Percentiles rank a stretch among this genome's conserved stretches.
These are phyloP conservation scores for Chenopodium formosanum DNA, from an alignment of 148 eudicot species.

Conservation along the genomic window DNA sequence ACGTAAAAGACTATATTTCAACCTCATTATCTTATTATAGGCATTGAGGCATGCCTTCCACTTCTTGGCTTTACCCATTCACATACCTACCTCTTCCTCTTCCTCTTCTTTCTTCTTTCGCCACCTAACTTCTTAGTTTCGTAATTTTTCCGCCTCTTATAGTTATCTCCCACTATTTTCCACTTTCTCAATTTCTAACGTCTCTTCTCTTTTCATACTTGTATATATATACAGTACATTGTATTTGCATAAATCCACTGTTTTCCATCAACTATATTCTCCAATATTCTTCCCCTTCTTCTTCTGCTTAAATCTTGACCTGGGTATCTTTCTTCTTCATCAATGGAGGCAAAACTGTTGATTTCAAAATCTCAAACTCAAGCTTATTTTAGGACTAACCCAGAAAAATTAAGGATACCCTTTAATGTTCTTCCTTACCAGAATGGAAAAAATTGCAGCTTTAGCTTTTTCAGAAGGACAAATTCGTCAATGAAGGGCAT, in stretches of 20 bases:
- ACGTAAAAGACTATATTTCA: no score
- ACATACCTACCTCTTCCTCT: not conserved
- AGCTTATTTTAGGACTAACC: not conserved
- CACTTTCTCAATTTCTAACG: not conserved
- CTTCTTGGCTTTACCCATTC: not conserved
- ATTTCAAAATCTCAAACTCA: constrained; percentile 3
- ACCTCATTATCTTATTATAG: no score
- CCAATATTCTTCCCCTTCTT: not conserved
- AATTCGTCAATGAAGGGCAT: constrained; percentile 23
- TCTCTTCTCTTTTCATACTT: not conserved
- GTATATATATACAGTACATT: no score
- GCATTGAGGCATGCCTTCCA: not conserved
- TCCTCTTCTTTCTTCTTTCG: not conserved
- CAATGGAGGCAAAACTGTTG: constrained; percentile 34
- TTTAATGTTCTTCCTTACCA: constrained; percentile 9
- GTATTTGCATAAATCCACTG: not conserved
- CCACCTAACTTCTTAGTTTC: not conserved
- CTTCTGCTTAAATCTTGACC: not conserved
- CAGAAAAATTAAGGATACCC: constrained; percentile 21
- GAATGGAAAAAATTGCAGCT: constrained; percentile 11
- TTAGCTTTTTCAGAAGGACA: constrained; percentile 13
- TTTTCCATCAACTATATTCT: not conserved
- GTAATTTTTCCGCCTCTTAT: not conserved
- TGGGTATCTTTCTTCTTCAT: not conserved
- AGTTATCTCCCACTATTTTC: not conserved